Conservation (phyloP, 192 early-diverging fungal species). For the Backusella australiensis region DNA sequence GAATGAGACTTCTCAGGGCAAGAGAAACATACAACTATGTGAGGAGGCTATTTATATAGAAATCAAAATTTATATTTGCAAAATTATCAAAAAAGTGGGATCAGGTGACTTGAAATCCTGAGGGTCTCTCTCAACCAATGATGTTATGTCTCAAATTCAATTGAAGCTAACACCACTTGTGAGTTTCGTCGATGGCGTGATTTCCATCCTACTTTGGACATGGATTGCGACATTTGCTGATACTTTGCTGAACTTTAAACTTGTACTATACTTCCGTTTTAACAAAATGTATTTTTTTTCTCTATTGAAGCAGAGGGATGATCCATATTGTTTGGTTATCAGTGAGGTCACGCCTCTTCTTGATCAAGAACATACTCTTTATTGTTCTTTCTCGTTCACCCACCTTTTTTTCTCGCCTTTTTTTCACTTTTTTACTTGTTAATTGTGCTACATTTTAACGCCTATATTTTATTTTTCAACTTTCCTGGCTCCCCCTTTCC, state of each 20-base stretch:
- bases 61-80: background rate
- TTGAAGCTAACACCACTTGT: background rate
- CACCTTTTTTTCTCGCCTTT: background rate
- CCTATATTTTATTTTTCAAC: background rate
- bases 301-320: background rate
- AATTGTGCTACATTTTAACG: constrained; percentile 2
- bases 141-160: background rate
- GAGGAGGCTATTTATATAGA: background rate
- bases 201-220: background rate
- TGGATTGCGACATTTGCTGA: constrained; percentile 2
- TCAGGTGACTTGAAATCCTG: background rate
- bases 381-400: background rate
- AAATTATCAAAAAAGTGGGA: background rate
- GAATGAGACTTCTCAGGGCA: background rate
- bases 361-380: background rate
- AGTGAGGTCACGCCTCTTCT: background rate
- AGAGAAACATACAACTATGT: background rate
- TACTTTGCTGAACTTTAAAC: background rate
- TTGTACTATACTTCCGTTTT: background rate
- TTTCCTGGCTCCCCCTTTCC: background rate
- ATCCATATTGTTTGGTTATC: constrained; percentile 2
- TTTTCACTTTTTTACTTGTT: background rate
- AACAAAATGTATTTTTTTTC: background rate
- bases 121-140: background rate
- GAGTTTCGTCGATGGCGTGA: constrained; percentile 3